Evolutionary conservation across 139 green algal genomes (phyloP), one percentile per base, ranked within the genome.

Genomic region (Chlamydomonas applanata): DNA sequence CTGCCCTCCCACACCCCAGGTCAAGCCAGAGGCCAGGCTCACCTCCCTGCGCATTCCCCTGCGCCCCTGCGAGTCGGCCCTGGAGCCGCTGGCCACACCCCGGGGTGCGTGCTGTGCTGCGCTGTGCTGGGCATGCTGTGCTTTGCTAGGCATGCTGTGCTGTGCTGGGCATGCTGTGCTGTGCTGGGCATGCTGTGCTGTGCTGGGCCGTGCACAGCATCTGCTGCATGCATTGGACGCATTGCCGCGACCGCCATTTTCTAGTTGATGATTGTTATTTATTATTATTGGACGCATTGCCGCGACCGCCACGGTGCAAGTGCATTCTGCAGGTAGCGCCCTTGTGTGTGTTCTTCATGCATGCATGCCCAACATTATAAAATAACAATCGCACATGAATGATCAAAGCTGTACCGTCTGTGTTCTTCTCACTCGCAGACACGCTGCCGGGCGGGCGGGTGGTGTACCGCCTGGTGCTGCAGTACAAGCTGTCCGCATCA

Each of bases 401-500:
- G 40, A 7, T 49, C n/a, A n/a, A n/a, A n/a, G 40, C 40, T 49
- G 40, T 49, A 49, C 40, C 40, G 40, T 11, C 40, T 49, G 40
- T 11, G 40, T 11, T 19, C 40, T 49, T 19, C 40, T 11, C n/a
- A 29, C 54, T 62, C 25, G n/a, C 59, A 66, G 89, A 97, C 73
- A 69, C 76, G 24, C 83, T 97, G 67, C 89, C 91, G 7, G 69
- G 85, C 4, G 81, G 81, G 0, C 76, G 89, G 1, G 77, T 89
- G 53, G 80, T 89, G 1, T 92, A 96, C 83, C 74, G 74, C 32
- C 85, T 98, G 44, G 35, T 89, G 27, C 86, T 98, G 40, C 91
- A 79, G 25, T 98, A 97, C 88, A 92, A 91, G 71, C 81, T 97
- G 24, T 92, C 27, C 11, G 27, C 93, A 33, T 62, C 59, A 0